Conservation (phyloP, 2,329 filamentous ascomycete genomes). For the Paraphoma sp. region DNA sequence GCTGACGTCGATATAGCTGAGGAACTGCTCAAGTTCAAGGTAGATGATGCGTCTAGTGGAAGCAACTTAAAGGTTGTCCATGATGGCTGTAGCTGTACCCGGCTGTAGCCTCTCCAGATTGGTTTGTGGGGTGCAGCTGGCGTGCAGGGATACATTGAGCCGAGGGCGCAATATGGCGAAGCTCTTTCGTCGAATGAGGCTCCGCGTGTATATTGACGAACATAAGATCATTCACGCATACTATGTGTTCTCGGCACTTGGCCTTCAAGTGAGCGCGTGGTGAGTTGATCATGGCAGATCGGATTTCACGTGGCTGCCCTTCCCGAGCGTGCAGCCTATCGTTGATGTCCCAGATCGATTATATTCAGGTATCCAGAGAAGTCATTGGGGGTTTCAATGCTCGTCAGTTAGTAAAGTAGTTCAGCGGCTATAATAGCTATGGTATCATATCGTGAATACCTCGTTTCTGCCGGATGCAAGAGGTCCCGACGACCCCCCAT, state of each 20-base stretch:
- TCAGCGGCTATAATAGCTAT: too few relatives aligned
- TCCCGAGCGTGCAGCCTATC: not conserved
- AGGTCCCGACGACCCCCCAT: too few relatives aligned
- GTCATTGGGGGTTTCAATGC: too few relatives aligned
- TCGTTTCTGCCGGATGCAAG: too few relatives aligned
- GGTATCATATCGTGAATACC: too few relatives aligned
- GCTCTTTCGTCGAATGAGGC: slow-evolving; percentile 11
- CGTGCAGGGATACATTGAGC: slow-evolving; percentile 7
- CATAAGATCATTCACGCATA: not conserved
- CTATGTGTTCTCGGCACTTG: not conserved
- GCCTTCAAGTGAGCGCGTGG: not conserved
- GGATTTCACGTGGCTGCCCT: not conserved
- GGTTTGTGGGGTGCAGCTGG: slow-evolving; percentile 24
- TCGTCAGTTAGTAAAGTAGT: too few relatives aligned
- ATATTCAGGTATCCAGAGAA: too few relatives aligned
- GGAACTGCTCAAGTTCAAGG: not conserved
- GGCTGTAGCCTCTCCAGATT: not conserved
- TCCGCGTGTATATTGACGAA: slow-evolving; percentile 6
- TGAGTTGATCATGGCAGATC: not conserved
- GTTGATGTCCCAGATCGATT: too few relatives aligned
- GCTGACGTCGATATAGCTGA: not conserved
- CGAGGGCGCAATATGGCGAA: slow-evolving; percentile 16
- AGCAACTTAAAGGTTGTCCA: not conserved
- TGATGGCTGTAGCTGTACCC: not conserved
- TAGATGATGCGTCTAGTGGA: not conserved